These are phyloP conservation scores for Arabis hirsuta DNA, from an alignment of 345 rosid species.

Conservation along the genomic window DNA sequence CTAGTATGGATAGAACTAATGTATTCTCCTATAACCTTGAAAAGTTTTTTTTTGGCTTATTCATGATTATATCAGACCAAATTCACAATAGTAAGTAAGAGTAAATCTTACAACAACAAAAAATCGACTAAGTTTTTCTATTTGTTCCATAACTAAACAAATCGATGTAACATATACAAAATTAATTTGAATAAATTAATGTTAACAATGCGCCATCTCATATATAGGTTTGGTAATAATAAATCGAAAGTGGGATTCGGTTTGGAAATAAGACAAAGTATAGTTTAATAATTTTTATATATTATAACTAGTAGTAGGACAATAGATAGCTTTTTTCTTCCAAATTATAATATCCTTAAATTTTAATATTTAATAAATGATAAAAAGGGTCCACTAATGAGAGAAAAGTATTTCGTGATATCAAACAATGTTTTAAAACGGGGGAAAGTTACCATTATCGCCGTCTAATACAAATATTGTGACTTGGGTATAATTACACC, in stretches of 20 bases:
- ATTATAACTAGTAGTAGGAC: constrained; percentile 43
- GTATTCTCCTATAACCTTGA: too few species aligned
- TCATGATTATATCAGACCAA: too few species aligned
- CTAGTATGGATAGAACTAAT: too few species aligned
- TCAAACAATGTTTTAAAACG: constrained; percentile 39
- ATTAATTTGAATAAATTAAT: too few species aligned
- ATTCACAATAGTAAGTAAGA: too few species aligned
- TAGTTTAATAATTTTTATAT: constrained; percentile 10
- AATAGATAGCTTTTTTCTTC: constrained; percentile 43
- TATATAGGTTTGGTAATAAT: neutral
- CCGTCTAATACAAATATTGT: constrained; percentile 59
- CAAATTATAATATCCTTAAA: constrained; percentile 28
- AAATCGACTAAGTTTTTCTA: too few species aligned
- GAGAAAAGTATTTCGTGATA: constrained; percentile 27
- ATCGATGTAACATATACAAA: too few species aligned
- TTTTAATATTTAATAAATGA: constrained; percentile 15
- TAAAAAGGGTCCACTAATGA: constrained; percentile 19
- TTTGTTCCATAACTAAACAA: too few species aligned
- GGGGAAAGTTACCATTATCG: constrained; percentile 58
- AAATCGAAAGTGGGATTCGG: constrained; percentile 25
- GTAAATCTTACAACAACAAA: too few species aligned
- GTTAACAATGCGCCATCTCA: neutral
- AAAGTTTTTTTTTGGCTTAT: too few species aligned
- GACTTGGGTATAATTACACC: constrained; percentile 36
- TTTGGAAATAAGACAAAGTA: constrained; percentile 29